Percentiles rank a stretch among this genome's conserved stretches.
phyloP scores from a whole-genome alignment of 768 basidiomycete species.

The Termitomyces bulborhizus region DNA sequence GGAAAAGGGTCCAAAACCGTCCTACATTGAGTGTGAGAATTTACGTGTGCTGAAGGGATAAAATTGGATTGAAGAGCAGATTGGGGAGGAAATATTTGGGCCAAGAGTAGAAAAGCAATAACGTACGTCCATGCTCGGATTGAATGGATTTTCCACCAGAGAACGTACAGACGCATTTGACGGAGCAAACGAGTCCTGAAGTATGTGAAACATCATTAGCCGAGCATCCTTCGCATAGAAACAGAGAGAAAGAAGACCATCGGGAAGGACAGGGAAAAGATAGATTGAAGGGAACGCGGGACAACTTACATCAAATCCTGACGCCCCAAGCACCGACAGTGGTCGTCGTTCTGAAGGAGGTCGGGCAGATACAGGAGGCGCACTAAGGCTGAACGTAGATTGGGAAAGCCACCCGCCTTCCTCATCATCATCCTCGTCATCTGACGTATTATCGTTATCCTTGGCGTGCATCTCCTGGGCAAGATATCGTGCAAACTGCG shows the following conservation, averaged over 20 bases:
- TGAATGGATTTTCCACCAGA: constrained; percentile 46
- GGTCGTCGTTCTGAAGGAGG: constrained; percentile 40
- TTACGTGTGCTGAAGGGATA: not conserved
- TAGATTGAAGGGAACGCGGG: not conserved
- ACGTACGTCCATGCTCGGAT: constrained; percentile 47
- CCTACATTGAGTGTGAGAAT: constrained; percentile 26
- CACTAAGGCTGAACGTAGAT: constrained; percentile 59
- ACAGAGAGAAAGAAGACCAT: not conserved
- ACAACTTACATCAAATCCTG: constrained; percentile 50
- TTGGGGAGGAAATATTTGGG: not conserved
- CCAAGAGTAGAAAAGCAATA: not conserved
- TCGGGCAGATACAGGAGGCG: constrained; percentile 42
- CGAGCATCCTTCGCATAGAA: not conserved
- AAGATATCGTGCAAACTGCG: constrained; percentile 75
- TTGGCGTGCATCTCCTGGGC: constrained; percentile 65
- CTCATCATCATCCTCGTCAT: constrained; percentile 69
- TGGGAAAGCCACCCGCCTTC: constrained; percentile 79
- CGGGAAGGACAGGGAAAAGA: not conserved
- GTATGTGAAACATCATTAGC: not conserved
- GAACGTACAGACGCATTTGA: constrained; percentile 24
- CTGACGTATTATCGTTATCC: constrained; percentile 50
- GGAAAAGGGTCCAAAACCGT: constrained; percentile 78
- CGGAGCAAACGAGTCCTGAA: constrained; percentile 51
- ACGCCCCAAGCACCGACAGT: constrained; percentile 22
- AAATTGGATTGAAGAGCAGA: not conserved